phyloP scores from a whole-genome alignment of 768 basidiomycete species.

The Macrolepiota dolichaula region DNA sequence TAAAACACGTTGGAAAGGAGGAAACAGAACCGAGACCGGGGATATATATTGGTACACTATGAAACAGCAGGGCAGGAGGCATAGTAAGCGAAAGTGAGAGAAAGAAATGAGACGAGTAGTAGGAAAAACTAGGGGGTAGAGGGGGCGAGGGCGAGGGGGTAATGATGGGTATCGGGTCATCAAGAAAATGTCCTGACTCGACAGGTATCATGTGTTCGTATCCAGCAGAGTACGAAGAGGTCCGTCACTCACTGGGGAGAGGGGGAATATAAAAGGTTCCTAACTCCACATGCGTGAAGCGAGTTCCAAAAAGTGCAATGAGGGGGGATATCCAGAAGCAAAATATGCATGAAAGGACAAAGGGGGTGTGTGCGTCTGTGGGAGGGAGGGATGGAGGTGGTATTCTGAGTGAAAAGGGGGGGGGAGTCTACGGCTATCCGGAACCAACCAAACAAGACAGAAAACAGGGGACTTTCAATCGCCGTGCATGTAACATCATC shows the following conservation, averaged over 20 bases:
- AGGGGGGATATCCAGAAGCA: background rate
- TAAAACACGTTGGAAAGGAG: background rate
- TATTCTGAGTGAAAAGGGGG: background rate
- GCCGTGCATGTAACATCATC: background rate
- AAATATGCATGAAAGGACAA: no score
- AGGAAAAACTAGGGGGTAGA: background rate
- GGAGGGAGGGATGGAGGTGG: background rate
- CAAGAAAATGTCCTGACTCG: no score
- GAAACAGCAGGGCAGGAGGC: background rate
- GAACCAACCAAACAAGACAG: background rate
- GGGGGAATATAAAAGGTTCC: no score
- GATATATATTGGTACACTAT: constrained; percentile 6
- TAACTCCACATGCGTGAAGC: no score
- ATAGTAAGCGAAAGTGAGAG: background rate
- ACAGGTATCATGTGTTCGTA: no score
- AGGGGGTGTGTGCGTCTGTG: no score
- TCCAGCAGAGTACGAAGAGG: no score
- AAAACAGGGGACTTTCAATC: background rate
- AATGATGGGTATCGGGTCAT: no score
- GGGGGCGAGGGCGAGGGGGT: background rate
- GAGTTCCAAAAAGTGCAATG: background rate
- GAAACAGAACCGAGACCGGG: background rate
- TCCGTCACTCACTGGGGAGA: no score
- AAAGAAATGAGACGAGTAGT: background rate
- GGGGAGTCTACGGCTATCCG: constrained; percentile 2